These are phyloP conservation scores for Diaporthe ampelina DNA, from an alignment of 2,329 filamentous ascomycete species.

Conservation along the genomic window DNA sequence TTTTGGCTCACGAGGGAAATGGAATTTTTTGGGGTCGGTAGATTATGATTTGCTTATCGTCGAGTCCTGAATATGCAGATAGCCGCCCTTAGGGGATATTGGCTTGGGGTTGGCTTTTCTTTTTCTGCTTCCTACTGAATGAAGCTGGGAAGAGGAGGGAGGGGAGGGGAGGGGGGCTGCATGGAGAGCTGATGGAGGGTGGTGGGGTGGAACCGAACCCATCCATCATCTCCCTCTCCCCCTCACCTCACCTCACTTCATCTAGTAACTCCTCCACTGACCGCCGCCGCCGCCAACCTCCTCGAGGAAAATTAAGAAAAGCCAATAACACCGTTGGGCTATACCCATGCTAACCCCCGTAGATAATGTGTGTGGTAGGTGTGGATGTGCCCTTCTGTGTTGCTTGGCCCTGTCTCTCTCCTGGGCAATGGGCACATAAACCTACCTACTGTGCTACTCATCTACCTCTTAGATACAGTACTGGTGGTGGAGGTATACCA, in stretches of 20 bases:
- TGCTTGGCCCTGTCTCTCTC: conserved; percentile 10
- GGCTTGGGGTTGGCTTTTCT: neutral
- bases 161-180: neutral
- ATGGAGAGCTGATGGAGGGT: no score
- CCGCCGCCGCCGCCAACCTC: no score
- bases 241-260: neutral
- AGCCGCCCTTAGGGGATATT: conserved; percentile 33
- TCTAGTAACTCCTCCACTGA: neutral
- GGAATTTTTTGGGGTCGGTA: neutral
- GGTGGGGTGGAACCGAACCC: neutral
- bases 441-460: no score
- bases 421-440: neutral
- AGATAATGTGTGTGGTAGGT: neutral
- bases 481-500: neutral
- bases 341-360: conserved; percentile 13
- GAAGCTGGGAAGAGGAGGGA: neutral
- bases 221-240: neutral
- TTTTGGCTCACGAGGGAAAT: neutral
- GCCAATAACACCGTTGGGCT: neutral
- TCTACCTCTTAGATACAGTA: neutral
- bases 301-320: neutral
- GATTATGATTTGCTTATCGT: conserved; percentile 34
- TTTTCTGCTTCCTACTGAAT: neutral
- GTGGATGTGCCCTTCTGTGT: neutral
- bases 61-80: conserved; percentile 39